These are phyloP conservation scores for Pilaira anomala DNA, from an alignment of 192 early-diverging fungal species.

Conservation along the genomic window DNA sequence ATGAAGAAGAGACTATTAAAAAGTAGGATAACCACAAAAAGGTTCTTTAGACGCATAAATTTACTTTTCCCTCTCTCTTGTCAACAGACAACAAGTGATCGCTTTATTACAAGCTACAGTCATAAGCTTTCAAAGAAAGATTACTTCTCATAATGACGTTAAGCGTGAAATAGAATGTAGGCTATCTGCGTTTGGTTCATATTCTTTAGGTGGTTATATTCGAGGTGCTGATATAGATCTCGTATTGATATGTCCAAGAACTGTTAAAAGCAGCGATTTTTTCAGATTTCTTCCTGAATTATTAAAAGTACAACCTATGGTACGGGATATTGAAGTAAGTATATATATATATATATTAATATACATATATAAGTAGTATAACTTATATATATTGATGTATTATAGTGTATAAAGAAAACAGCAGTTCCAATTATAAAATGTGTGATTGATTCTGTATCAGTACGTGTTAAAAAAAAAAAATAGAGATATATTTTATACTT, in stretches of 20 bases:
- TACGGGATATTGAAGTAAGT: slow-evolving; percentile 7
- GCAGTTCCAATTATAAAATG: slow-evolving; percentile 36
- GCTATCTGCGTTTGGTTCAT: slow-evolving; percentile 29
- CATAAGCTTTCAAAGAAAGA: neutral
- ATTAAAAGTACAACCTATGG: neutral
- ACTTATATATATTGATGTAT: neutral
- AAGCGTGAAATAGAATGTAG: slow-evolving; percentile 1
- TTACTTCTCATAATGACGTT: neutral
- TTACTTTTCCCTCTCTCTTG: neutral
- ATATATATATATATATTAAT: neutral
- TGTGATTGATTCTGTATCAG: slow-evolving; percentile 15
- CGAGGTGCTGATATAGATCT: slow-evolving; percentile 25
- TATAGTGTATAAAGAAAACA: slow-evolving; percentile 15
- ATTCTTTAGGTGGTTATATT: slow-evolving; percentile 19
- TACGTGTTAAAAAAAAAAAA: neutral
- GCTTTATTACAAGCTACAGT: neutral
- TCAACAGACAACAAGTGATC: neutral
- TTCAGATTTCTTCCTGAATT: neutral
- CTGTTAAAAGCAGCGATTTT: neutral
- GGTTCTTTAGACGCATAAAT: neutral
- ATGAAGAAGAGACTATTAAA: neutral
- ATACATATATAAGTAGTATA: neutral
- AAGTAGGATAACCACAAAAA: neutral
- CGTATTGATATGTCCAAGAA: neutral
- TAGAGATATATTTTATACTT: neutral